These are phyloP conservation scores for Daldinia bambusicola DNA, from an alignment of 495 filamentous ascomycete species.

Conservation along the genomic window DNA sequence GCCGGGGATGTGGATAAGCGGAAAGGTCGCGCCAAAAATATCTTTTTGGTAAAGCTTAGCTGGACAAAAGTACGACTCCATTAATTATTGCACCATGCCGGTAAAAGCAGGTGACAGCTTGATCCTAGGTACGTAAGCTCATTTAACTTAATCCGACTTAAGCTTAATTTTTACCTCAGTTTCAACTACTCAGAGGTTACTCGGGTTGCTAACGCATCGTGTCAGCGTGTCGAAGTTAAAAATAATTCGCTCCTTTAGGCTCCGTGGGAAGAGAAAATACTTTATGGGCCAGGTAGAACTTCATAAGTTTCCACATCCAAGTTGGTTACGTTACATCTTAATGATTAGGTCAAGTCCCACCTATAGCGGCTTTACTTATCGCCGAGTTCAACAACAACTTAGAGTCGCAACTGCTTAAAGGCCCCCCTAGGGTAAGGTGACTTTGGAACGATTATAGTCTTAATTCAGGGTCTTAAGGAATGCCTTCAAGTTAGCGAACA, in stretches of 20 bases:
- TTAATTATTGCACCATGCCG: too few relatives aligned
- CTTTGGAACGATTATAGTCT: neutral
- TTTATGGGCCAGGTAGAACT: neutral
- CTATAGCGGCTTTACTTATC: neutral
- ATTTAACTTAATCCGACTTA: neutral
- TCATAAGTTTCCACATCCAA: neutral
- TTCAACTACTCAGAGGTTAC: too few relatives aligned
- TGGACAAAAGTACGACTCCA: neutral
- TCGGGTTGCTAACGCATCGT: too few relatives aligned
- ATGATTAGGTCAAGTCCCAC: neutral
- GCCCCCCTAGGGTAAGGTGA: neutral
- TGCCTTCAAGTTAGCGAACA: neutral
- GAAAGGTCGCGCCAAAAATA: slow-evolving; percentile 20
- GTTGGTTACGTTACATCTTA: slow-evolving; percentile 7
- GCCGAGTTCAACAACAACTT: neutral
- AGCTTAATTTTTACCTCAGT: neutral
- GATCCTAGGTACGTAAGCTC: neutral
- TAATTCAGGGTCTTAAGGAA: neutral
- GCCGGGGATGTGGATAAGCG: slow-evolving; percentile 3
- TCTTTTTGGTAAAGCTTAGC: neutral
- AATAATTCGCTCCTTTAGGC: too few relatives aligned
- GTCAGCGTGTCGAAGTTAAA: too few relatives aligned
- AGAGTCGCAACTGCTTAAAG: neutral
- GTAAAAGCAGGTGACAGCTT: neutral
- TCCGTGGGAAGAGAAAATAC: neutral